phyloP scores from a whole-genome alignment of 208 protist genomes.

The Trypanosoma mega region DNA sequence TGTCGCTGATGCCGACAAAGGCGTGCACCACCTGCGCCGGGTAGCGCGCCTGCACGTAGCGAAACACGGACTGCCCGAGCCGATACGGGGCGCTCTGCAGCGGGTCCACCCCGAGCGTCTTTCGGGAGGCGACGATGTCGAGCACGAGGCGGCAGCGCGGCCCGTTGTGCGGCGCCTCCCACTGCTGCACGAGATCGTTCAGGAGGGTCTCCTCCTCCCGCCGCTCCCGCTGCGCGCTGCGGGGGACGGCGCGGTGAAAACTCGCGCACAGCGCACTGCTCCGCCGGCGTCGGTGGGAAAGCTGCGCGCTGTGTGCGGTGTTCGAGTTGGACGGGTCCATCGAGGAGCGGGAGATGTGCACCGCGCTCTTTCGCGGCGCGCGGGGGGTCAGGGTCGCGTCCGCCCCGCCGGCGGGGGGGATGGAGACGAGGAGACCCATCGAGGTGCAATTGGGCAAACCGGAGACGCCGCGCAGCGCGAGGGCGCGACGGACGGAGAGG shows the following conservation, averaged over 20 bases:
- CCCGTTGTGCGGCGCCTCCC: constrained; percentile 11
- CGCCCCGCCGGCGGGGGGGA: no score
- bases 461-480: constrained; percentile 32
- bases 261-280: neutral
- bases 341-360: no score
- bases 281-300: constrained; percentile 1
- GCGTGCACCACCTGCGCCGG: constrained; percentile 3
- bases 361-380: no score
- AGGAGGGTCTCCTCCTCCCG: constrained; percentile 21
- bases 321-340: no score
- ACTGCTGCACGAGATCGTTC: constrained; percentile 14
- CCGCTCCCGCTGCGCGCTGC: constrained; percentile 1
- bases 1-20: constrained; percentile 64
- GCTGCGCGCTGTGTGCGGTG: no score
- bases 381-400: no score
- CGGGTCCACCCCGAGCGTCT: constrained; percentile 51
- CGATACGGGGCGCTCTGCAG: constrained; percentile 54
- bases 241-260: neutral
- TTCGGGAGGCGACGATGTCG: constrained; percentile 80
- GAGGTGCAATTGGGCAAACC: constrained; percentile 24
- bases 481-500: constrained; percentile 25
- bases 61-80: constrained; percentile 51
- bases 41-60: constrained; percentile 24
- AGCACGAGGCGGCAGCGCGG: constrained; percentile 35
- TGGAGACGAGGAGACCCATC: no score